Base-by-base conservation (phyloP, 2,329 filamentous ascomycete species). In the Periconia digitata region DNA sequence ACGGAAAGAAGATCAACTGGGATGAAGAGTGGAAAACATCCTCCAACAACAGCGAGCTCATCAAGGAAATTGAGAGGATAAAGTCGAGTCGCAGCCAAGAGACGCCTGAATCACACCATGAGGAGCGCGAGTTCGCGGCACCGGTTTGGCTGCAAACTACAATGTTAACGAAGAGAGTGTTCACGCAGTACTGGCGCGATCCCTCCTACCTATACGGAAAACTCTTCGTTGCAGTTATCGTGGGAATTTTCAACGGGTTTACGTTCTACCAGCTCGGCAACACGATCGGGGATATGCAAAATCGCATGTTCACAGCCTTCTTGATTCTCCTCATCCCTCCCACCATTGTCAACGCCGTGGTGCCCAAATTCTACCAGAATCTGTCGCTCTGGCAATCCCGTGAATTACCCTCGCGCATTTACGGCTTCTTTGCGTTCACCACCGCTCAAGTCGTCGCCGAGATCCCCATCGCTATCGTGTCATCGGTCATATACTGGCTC, bases 181-280 rank as follows among this genome's bases (percentile, higher is more conserved):
- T 90, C 69, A 74, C 75, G 3, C 83, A 89, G 57, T 85, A 90
- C 72, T 91, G 87, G 87, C 80, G 89, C 13, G 84, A 89, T 53
- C 85, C 87, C 0, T 85, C 83, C 1, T 92, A 92, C 67, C 75
- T 90, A 46, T 91, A 90, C 68, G 84, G 85, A 50, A 90, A 90
- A 64, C 73, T 92, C 21, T 91, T 90, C 69, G 80, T 85, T 27
- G 79, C 84, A 3, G 81, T 89, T 49, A 79, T 90, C 51, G 77
- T 88, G 38, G 87, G 85, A 15, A 83, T 90, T 66, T 89, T 91
- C 77, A 90, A 89, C 71, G 86, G 86, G 18, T 90, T 90, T 72
- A 90, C 87, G 3, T 91, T 90, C 73, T 90, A 80, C 76, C 76
- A 85, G 58, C 79, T 90, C 3, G 85, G 84, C 2, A 76, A 85